Evolutionary conservation across 352 stramenopile species (phyloP).

Genomic region (Phytophthora sansomeana): DNA sequence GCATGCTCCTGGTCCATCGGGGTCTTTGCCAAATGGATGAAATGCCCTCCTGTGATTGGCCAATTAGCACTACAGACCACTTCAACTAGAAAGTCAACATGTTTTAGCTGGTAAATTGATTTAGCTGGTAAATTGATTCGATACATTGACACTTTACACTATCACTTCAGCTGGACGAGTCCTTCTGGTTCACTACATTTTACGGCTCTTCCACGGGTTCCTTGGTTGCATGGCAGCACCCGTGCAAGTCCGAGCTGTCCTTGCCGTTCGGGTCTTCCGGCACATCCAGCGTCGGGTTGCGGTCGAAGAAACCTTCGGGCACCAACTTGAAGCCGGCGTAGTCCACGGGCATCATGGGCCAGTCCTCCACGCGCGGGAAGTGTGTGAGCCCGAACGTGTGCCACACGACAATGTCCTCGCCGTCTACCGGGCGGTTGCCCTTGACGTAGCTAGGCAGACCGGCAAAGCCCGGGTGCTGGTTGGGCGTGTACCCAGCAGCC

Average conservation of each 20-base stretch:
- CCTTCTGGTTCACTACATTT: slow-evolving; percentile 3
- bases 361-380: slow-evolving; percentile 70
- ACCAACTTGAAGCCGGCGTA: slow-evolving; percentile 75
- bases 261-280: slow-evolving; percentile 50
- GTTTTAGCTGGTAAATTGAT: not conserved
- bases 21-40: not conserved
- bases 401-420: slow-evolving; percentile 78
- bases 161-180: not conserved
- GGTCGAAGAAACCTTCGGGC: slow-evolving; percentile 70
- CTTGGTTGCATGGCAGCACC: slow-evolving; percentile 25
- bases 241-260: slow-evolving; percentile 39
- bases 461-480: slow-evolving; percentile 56
- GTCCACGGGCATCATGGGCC: slow-evolving; percentile 81
- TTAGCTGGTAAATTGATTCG: slow-evolving; percentile 1
- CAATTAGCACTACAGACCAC: not conserved
- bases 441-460: slow-evolving; percentile 68
- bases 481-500: slow-evolving; percentile 74
- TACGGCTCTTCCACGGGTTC: slow-evolving; percentile 23
- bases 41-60: slow-evolving; percentile 2
- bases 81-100: not conserved
- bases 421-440: slow-evolving; percentile 57
- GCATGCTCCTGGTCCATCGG: slow-evolving; percentile 21
- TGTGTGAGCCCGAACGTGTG: slow-evolving; percentile 80
- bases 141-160: slow-evolving; percentile 14
- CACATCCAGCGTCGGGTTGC: slow-evolving; percentile 56